Conservation (phyloP, 768 basidiomycete species). For the Mycena amicta region DNA sequence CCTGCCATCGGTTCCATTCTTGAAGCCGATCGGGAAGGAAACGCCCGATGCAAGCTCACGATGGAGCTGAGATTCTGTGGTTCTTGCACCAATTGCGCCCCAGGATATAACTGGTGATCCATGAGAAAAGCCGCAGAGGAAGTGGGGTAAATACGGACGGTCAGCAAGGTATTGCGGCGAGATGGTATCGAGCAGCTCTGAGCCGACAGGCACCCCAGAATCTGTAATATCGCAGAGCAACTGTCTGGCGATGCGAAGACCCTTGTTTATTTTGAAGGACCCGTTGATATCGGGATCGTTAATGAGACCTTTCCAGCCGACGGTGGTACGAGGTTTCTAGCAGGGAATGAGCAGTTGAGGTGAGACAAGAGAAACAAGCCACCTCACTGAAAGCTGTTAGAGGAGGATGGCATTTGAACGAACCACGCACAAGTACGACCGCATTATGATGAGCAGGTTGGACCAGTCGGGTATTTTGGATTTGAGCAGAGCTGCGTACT, state of each 20-base stretch:
- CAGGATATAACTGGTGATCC: slow-evolving; percentile 66
- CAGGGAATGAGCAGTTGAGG: slow-evolving; percentile 12
- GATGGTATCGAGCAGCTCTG: slow-evolving; percentile 72
- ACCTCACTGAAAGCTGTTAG: slow-evolving; percentile 37
- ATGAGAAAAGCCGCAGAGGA: background rate
- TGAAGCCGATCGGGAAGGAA: slow-evolving; percentile 98
- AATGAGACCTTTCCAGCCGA: slow-evolving; percentile 96
- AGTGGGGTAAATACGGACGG: slow-evolving; percentile 40
- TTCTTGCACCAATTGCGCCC: slow-evolving; percentile 97
- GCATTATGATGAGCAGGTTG: slow-evolving; percentile 91
- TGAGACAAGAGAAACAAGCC: slow-evolving; percentile 2
- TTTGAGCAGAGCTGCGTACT: slow-evolving; percentile 77
- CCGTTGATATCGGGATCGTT: slow-evolving; percentile 96
- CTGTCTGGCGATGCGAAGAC: slow-evolving; percentile 83
- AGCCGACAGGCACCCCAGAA: slow-evolving; percentile 90
- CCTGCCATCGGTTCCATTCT: slow-evolving; percentile 98
- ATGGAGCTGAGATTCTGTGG: slow-evolving; percentile 96
- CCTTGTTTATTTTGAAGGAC: slow-evolving; percentile 92
- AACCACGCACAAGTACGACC: slow-evolving; percentile 89
- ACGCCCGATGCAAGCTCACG: slow-evolving; percentile 94
- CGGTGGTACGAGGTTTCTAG: slow-evolving; percentile 94
- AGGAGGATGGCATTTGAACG: slow-evolving; percentile 2
- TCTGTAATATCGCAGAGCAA: slow-evolving; percentile 90
- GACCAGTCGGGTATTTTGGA: slow-evolving; percentile 65
- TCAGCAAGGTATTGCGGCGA: slow-evolving; percentile 85